Conservation (phyloP, 192 early-diverging fungal genomes). For the Nowakowskiella sp. region DNA sequence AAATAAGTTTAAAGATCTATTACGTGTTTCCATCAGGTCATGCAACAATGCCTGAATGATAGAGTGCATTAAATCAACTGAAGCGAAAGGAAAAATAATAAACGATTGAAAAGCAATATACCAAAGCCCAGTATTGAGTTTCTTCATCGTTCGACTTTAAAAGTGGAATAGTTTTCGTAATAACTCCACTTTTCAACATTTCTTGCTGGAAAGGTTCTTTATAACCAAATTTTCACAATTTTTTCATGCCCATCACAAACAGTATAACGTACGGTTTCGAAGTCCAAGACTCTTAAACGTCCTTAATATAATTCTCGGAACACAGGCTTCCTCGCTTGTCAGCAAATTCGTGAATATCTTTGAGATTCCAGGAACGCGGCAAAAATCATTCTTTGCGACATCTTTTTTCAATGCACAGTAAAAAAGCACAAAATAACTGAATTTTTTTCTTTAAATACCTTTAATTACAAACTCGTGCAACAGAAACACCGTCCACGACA, state of each 20-base stretch:
- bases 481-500: constrained; percentile 68
- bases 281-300: constrained; percentile 63
- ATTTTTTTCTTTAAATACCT: constrained; percentile 21
- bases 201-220: constrained; percentile 50
- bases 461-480: constrained; percentile 70
- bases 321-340: constrained; percentile 51
- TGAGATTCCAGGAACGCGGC: constrained; percentile 49
- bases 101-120: constrained; percentile 18
- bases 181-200: constrained; percentile 49
- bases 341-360: constrained; percentile 51
- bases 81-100: constrained; percentile 7
- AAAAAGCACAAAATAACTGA: background rate
- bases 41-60: constrained; percentile 28
- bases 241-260: background rate
- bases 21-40: constrained; percentile 24
- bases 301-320: constrained; percentile 61
- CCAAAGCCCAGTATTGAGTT: constrained; percentile 65
- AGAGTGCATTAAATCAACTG: too few species aligned
- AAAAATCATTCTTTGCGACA: constrained; percentile 50
- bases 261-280: constrained; percentile 37
- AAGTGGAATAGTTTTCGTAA: constrained; percentile 55
- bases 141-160: constrained; percentile 57
- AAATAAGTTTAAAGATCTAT: background rate
- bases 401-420: constrained; percentile 28
- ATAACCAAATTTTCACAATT: background rate